These are phyloP conservation scores for Hydnomerulius pinastri DNA, from an alignment of 768 basidiomycete species.

Conservation along the genomic window DNA sequence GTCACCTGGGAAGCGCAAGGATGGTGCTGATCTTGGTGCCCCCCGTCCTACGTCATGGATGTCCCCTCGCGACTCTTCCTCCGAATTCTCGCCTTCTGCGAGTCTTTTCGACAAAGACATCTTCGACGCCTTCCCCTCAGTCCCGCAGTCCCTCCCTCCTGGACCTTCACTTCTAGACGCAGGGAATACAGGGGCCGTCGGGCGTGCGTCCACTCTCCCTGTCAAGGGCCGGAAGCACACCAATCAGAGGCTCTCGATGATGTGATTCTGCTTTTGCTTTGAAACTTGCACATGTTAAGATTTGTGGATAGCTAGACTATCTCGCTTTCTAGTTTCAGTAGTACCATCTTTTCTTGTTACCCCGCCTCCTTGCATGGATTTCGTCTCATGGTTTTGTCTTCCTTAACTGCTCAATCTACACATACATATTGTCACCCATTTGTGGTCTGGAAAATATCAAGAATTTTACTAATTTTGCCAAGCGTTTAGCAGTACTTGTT, in stretches of 20 bases:
- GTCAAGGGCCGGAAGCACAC: slow-evolving; percentile 29
- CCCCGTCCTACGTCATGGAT: slow-evolving; percentile 49
- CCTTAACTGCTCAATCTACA: slow-evolving; percentile 30
- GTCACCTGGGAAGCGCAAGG: slow-evolving; percentile 14
- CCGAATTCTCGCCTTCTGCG: slow-evolving; percentile 40
- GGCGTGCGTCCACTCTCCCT: slow-evolving; percentile 27
- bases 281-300: background rate
- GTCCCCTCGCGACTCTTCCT: slow-evolving; percentile 43
- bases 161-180: slow-evolving; percentile 22
- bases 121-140: slow-evolving; percentile 74
- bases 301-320: slow-evolving; percentile 12
- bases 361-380: slow-evolving; percentile 28
- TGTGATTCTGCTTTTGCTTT: slow-evolving; percentile 9
- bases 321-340: background rate
- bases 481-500: no score
- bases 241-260: slow-evolving; percentile 24
- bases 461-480: no score
- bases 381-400: slow-evolving; percentile 16
- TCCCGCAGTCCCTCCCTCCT: slow-evolving; percentile 53
- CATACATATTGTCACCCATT: slow-evolving; percentile 22
- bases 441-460: slow-evolving; percentile 15
- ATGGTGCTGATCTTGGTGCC: slow-evolving; percentile 14
- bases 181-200: slow-evolving; percentile 10
- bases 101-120: slow-evolving; percentile 55
- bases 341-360: slow-evolving; percentile 11